phyloP scores from a whole-genome alignment of 768 basidiomycete genomes.

The Phylloporus scabripes region DNA sequence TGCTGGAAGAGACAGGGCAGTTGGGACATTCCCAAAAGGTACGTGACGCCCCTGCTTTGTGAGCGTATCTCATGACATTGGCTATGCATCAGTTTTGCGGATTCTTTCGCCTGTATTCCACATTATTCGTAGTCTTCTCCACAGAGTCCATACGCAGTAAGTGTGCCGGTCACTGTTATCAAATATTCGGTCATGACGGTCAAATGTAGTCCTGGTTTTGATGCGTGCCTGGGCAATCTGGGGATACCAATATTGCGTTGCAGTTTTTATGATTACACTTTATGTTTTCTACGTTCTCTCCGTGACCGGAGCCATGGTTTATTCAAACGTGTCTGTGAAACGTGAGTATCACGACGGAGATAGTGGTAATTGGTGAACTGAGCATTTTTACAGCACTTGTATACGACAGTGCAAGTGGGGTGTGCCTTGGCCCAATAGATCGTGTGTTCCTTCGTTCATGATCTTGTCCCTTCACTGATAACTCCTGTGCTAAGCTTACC shows the following conservation, averaged over 20 bases:
- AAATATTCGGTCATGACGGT: not conserved
- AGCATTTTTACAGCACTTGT: not conserved
- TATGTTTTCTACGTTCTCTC: not conserved
- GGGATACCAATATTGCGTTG: not conserved
- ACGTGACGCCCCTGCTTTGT: not conserved
- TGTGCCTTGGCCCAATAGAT: not conserved
- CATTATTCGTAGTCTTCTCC: not conserved
- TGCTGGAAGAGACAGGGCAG: conserved; percentile 10
- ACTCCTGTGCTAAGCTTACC: not conserved
- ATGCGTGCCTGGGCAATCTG: conserved; percentile 3
- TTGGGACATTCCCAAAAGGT: not conserved
- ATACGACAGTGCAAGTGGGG: not conserved
- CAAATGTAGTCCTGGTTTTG: not conserved
- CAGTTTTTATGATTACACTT: not conserved
- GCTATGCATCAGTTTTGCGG: not conserved
- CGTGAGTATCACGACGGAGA: not conserved
- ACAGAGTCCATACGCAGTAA: not conserved
- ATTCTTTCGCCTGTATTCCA: not conserved
- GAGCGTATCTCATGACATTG: not conserved
- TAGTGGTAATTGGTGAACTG: not conserved
- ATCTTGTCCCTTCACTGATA: not conserved
- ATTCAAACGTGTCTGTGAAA: not conserved
- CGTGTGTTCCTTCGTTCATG: not conserved
- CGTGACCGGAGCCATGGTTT: not conserved
- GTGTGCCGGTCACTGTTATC: not conserved